Conservation (phyloP, 352 stramenopile genomes). For the Aphanomyces invadans region DNA sequence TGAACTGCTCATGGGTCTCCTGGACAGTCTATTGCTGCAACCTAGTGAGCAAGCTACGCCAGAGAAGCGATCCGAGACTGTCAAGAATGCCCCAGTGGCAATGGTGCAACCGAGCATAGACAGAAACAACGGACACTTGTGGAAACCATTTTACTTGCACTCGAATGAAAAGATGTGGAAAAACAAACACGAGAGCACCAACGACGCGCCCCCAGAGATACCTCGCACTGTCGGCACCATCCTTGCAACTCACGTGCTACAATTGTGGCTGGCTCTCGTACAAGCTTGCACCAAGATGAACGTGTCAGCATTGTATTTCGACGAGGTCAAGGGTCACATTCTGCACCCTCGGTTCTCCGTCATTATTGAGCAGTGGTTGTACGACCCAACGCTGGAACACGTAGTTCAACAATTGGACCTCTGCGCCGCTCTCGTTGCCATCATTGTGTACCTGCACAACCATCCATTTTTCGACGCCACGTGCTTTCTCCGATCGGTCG, state of each 20-base stretch:
- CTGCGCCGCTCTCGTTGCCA: conserved; percentile 2
- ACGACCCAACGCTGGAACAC: background rate
- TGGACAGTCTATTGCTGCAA: background rate
- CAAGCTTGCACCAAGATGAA: background rate
- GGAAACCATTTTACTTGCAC: conserved; percentile 11
- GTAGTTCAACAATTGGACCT: background rate
- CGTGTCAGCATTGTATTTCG: conserved; percentile 6
- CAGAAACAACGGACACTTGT: conserved; percentile 6
- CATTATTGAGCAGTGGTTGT: conserved; percentile 4
- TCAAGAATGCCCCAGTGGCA: background rate
- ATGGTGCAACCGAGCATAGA: background rate
- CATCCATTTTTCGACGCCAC: conserved; percentile 2
- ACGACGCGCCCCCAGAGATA: too few relatives aligned
- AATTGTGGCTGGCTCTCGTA: background rate
- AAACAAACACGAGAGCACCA: too few relatives aligned
- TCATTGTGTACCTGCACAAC: conserved; percentile 10
- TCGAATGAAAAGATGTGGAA: background rate
- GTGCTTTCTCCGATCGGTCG: conserved; percentile 7
- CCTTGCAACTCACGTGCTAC: background rate
- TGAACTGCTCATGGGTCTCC: background rate
- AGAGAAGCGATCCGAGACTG: background rate
- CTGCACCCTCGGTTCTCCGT: conserved; percentile 2
- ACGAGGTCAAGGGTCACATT: conserved; percentile 2
- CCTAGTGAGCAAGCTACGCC: background rate
- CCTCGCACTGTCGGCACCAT: too few relatives aligned